Evolutionary conservation across 2,329 filamentous ascomycete species (phyloP).

Genomic region (Teratosphaeriaceae sp.): DNA sequence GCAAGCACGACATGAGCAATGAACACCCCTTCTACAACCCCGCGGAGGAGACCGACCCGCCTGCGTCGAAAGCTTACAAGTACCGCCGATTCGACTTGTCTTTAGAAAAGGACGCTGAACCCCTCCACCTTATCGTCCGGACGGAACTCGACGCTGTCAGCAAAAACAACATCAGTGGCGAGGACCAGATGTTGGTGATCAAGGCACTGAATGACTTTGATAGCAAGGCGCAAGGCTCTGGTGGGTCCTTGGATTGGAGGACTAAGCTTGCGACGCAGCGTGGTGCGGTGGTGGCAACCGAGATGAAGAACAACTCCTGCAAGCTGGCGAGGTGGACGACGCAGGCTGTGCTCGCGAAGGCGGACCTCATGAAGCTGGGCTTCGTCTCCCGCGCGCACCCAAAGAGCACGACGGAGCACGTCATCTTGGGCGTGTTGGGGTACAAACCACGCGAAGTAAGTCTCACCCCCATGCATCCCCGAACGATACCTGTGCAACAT

Average conservation of each 20-base stretch:
- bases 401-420: conserved; percentile 86
- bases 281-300: conserved; percentile 93
- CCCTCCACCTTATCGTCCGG: conserved; percentile 85
- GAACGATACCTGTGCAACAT: no score
- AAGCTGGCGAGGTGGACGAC: conserved; percentile 98
- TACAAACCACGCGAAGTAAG: conserved; percentile 82
- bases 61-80: conserved; percentile 96
- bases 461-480: background rate
- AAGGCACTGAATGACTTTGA: conserved; percentile 99
- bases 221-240: conserved; percentile 91
- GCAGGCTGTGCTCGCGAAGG: conserved; percentile 91
- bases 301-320: conserved; percentile 99
- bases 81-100: conserved; percentile 96
- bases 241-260: conserved; percentile 94
- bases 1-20: conserved; percentile 77
- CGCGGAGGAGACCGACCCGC: conserved; percentile 83
- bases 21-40: conserved; percentile 98
- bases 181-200: conserved; percentile 85
- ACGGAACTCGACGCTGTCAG: conserved; percentile 93
- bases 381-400: conserved; percentile 95
- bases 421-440: conserved; percentile 89
- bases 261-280: conserved; percentile 90
- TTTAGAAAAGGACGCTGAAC: conserved; percentile 83
- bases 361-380: conserved; percentile 97
- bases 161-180: conserved; percentile 87